Conservation (phyloP, 257 asterid genomes). For the Schizonepeta tenuifolia region DNA sequence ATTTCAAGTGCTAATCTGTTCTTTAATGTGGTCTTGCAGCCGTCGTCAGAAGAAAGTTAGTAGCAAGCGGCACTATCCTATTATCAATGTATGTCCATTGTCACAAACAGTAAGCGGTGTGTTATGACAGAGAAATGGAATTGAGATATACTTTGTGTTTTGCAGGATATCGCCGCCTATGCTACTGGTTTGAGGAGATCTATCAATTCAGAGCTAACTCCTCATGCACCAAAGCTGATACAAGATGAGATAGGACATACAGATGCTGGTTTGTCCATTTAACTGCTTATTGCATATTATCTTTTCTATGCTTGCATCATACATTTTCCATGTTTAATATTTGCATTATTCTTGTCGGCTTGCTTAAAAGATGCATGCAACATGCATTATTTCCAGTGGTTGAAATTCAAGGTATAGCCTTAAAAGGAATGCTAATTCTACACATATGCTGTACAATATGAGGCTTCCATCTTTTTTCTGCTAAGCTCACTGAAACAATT, state of each 20-base stretch:
- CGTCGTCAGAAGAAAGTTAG: constrained; percentile 19
- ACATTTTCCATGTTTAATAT: constrained; percentile 4
- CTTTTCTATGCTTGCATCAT: constrained; percentile 27
- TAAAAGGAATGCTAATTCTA: not conserved
- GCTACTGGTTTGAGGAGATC: constrained; percentile 32
- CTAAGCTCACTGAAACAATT: not conserved
- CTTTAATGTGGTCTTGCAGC: constrained; percentile 40
- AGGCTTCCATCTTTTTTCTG: constrained; percentile 6
- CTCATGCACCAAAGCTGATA: constrained; percentile 17
- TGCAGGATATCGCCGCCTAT: constrained; percentile 36
- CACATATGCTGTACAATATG: not conserved
- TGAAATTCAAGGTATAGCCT: constrained; percentile 1
- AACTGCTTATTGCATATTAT: constrained; percentile 8
- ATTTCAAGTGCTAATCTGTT: constrained; percentile 22
- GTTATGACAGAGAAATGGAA: constrained; percentile 5
- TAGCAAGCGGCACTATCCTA: constrained; percentile 26
- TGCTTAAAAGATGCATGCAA: constrained; percentile 2
- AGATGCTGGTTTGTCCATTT: constrained; percentile 39
- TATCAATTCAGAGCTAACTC: constrained; percentile 24
- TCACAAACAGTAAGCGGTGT: not conserved
- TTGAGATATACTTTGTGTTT: constrained; percentile 17
- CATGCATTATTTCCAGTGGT: not conserved
- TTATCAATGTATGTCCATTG: constrained; percentile 33
- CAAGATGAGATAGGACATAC: constrained; percentile 7
- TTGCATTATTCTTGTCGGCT: constrained; percentile 10